These are phyloP conservation scores for Fusarium tuaranense DNA, from an alignment of 2,329 filamentous ascomycete genomes.

Conservation along the genomic window DNA sequence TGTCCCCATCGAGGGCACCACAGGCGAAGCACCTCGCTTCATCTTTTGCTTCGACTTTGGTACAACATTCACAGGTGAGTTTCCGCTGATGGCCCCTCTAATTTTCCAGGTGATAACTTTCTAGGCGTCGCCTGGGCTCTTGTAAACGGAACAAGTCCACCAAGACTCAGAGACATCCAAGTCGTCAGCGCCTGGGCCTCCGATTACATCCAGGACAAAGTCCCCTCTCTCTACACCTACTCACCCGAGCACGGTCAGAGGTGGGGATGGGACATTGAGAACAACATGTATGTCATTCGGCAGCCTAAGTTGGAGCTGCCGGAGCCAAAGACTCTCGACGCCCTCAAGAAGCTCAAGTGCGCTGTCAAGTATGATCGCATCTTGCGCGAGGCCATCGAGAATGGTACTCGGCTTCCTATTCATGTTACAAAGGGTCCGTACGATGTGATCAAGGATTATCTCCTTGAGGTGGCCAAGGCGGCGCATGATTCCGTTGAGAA, in stretches of 20 bases:
- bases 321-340: constrained; percentile 3
- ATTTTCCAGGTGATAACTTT: not conserved
- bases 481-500: constrained; percentile 13
- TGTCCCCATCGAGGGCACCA: not conserved
- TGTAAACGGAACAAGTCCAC: constrained; percentile 1
- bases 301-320: constrained; percentile 25
- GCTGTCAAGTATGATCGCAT: constrained; percentile 14
- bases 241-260: constrained; percentile 4
- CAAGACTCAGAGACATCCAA: constrained; percentile 14
- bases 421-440: constrained; percentile 18
- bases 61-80: constrained; percentile 11
- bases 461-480: constrained; percentile 7
- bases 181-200: constrained; percentile 17
- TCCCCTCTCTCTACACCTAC: constrained; percentile 26
- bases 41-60: constrained; percentile 30
- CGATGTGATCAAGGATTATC: constrained; percentile 27
- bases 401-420: constrained; percentile 4
- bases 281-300: constrained; percentile 25
- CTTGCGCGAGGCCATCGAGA: not conserved
- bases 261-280: constrained; percentile 24
- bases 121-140: constrained; percentile 25
- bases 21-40: constrained; percentile 8
- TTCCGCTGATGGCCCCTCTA: not conserved
- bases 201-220: constrained; percentile 10
- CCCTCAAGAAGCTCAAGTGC: constrained; percentile 14